A percentile compares a stretch with the other conserved stretches of the same genome.
Evolutionary conservation across 306 rosid genomes (phyloP).

Genomic region (Quercus glauca): DNA sequence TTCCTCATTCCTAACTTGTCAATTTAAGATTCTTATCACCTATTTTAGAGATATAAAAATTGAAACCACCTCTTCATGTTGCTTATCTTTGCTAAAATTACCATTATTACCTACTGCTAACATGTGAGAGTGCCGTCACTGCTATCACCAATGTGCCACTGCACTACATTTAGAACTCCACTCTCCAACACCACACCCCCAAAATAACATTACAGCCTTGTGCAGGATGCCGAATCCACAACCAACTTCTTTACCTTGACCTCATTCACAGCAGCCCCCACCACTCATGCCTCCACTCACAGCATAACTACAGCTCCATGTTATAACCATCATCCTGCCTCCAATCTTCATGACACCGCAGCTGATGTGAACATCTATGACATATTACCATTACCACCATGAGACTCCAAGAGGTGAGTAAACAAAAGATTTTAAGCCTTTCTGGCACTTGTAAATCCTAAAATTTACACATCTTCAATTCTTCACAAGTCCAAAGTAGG

Average conservation of each 20-base stretch:
- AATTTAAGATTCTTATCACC: no score
- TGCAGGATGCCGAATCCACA: not conserved
- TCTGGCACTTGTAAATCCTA: not conserved
- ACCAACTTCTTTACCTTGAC: no score
- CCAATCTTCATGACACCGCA: not conserved
- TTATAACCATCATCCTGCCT: not conserved
- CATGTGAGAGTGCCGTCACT: not conserved
- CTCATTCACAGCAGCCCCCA: no score
- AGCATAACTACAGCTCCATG: not conserved
- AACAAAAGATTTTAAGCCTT: not conserved
- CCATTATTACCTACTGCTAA: not conserved
- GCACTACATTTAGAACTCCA: not conserved
- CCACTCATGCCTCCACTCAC: no score
- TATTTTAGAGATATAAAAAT: not conserved
- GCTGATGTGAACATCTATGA: not conserved
- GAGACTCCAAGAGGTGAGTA: not conserved
- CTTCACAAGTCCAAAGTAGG: no score
- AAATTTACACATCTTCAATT: not conserved
- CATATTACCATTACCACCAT: not conserved
- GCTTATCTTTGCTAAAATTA: not conserved
- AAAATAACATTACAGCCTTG: not conserved
- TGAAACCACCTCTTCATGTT: not conserved
- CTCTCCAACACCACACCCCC: not conserved
- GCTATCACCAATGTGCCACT: not conserved
- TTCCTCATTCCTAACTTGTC: no score